Conservation (phyloP, 208 protist genomes). For the Trichomonas tenax region DNA sequence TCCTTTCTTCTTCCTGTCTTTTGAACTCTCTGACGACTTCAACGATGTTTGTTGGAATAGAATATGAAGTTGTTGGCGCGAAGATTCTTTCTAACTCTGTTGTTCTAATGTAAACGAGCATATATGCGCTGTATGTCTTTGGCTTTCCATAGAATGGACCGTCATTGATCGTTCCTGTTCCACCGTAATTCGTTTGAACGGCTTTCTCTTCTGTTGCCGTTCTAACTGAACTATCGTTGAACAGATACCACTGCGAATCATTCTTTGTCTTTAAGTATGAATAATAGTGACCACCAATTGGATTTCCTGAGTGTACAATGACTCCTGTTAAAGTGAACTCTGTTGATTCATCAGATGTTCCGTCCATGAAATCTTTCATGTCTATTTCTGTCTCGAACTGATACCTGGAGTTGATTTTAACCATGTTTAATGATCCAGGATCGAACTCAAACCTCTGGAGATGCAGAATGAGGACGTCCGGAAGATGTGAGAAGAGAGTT, state of each 20-base stretch:
- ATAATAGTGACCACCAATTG: constrained; percentile 67
- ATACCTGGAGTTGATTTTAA: constrained; percentile 54
- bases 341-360: not conserved
- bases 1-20: not conserved
- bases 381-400: constrained; percentile 47
- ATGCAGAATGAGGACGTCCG: constrained; percentile 62
- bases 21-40: not conserved
- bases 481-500: constrained; percentile 51
- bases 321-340: constrained; percentile 50
- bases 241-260: constrained; percentile 45
- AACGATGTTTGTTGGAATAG: not conserved
- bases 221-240: constrained; percentile 61
- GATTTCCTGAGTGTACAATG: constrained; percentile 60
- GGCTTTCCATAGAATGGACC: not conserved
- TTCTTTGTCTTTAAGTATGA: constrained; percentile 51
- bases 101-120: not conserved
- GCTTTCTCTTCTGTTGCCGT: constrained; percentile 41
- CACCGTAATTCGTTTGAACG: constrained; percentile 50
- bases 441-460: constrained; percentile 69
- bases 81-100: not conserved
- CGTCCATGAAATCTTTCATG: constrained; percentile 34
- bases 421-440: constrained; percentile 27
- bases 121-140: not conserved
- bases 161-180: not conserved
- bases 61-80: not conserved